These are phyloP conservation scores for Candida coquimbonensis DNA, from an alignment of 805 yeast genomes.

Conservation along the genomic window DNA sequence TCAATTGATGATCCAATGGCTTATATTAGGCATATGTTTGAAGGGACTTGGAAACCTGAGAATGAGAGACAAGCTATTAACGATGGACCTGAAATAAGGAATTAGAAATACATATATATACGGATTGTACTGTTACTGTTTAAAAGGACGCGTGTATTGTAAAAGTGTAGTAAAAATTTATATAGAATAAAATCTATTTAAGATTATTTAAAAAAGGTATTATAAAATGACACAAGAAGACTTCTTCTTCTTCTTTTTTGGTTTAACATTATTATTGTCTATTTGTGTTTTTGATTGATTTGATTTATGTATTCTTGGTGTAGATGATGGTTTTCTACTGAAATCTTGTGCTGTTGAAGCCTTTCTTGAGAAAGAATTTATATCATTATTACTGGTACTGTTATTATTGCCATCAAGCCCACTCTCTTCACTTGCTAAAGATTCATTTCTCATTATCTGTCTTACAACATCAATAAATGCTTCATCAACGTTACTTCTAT, in stretches of 20 bases:
- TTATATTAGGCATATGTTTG: conserved; percentile 55
- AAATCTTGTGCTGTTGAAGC: neutral
- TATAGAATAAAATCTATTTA: too few relatives aligned
- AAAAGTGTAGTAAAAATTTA: too few relatives aligned
- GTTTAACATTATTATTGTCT: neutral
- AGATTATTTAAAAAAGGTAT: too few relatives aligned
- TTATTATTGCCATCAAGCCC: neutral
- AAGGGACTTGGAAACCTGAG: conserved; percentile 54
- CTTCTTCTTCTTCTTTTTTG: conserved; percentile 23
- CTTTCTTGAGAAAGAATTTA: neutral
- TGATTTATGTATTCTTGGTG: neutral
- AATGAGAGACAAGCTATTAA: conserved; percentile 7
- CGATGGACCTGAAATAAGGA: neutral
- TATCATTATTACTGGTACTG: too few relatives aligned
- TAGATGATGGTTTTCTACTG: conserved; percentile 1
- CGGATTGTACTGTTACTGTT: neutral
- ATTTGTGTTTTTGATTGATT: neutral
- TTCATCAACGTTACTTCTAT: conserved; percentile 82
- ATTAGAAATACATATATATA: neutral
- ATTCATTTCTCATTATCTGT: conserved; percentile 76
- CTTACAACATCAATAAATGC: conserved; percentile 85
- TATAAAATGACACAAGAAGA: conserved; percentile 20
- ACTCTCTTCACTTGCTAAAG: conserved; percentile 2
- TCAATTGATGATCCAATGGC: conserved; percentile 39
- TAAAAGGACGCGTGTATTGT: neutral